These are phyloP conservation scores for Pseudopithomyces chartarum DNA, from an alignment of 2,329 filamentous ascomycete species.

Conservation along the genomic window DNA sequence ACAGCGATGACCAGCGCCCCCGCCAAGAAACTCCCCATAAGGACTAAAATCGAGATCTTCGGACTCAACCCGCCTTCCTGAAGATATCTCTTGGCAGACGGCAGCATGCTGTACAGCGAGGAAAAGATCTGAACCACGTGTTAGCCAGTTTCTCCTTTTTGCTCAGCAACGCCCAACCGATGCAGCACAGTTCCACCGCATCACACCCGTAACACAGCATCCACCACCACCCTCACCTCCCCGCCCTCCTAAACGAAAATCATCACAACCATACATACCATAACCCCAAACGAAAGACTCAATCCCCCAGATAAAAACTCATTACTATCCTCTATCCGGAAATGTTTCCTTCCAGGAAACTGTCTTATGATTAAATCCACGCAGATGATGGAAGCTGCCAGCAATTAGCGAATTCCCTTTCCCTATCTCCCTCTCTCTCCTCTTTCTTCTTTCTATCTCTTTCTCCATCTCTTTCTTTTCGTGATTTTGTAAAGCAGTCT, in stretches of 20 bases:
- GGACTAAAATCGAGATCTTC: conserved; percentile 68
- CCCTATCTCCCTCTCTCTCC: no score
- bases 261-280: conserved; percentile 64
- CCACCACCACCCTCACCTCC: no score
- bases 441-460: no score
- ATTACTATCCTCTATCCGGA: conserved; percentile 88
- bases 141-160: conserved; percentile 13
- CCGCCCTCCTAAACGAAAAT: no score
- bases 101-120: conserved; percentile 89
- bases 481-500: no score
- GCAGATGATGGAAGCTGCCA: conserved; percentile 78
- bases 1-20: conserved; percentile 79
- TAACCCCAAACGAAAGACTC: conserved; percentile 92
- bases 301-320: conserved; percentile 84
- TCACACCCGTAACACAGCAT: no score
- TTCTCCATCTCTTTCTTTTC: no score
- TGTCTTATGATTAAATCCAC: conserved; percentile 77
- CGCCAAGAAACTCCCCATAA: conserved; percentile 71
- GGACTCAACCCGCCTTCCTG: conserved; percentile 69
- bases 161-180: not conserved
- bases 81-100: conserved; percentile 81
- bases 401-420: no score
- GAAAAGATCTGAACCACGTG: conserved; percentile 77
- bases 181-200: no score
- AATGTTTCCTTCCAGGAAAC: conserved; percentile 74